Percentiles rank a stretch among this genome's conserved stretches.
These are phyloP conservation scores for Acer campestre DNA, from an alignment of 345 rosid species.

Conservation along the genomic window DNA sequence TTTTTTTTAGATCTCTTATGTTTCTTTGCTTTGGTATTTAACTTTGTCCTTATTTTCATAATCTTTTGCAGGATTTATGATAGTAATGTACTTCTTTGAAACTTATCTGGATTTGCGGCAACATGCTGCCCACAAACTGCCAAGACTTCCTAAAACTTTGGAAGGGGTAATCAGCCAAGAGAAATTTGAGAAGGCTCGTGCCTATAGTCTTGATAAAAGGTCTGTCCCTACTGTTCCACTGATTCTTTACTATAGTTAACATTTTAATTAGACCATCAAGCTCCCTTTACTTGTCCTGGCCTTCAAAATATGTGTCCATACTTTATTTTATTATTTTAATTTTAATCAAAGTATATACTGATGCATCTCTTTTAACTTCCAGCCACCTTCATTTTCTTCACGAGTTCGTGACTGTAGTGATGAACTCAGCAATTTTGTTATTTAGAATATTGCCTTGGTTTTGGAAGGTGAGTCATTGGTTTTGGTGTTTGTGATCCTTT, in stretches of 20 bases:
- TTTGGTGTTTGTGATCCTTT: not conserved
- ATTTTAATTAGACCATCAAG: constrained; percentile 4
- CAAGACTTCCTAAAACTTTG: constrained; percentile 84
- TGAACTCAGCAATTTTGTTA: constrained; percentile 95
- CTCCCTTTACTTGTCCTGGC: not conserved
- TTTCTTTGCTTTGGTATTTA: not conserved
- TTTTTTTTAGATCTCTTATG: not conserved
- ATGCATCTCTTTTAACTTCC: constrained; percentile 35
- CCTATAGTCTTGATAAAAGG: constrained; percentile 99
- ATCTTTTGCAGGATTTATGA: constrained; percentile 75
- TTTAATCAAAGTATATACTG: constrained; percentile 11
- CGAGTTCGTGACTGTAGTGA: constrained; percentile 78
- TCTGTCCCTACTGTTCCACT: constrained; percentile 25
- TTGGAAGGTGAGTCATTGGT: constrained; percentile 73
- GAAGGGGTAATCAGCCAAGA: constrained; percentile 91
- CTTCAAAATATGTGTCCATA: not conserved
- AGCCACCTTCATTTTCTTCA: constrained; percentile 92
- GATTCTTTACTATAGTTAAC: not conserved
- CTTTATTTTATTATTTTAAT: not conserved
- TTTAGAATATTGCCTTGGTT: constrained; percentile 92
- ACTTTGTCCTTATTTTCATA: not conserved
- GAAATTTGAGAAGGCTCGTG: constrained; percentile 88
- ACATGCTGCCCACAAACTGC: constrained; percentile 78
- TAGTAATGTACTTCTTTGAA: constrained; percentile 87
- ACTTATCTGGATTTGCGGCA: constrained; percentile 86